A percentile compares a stretch with the other conserved stretches of the same genome.
Evolutionary conservation across 2,329 filamentous ascomycete genomes (phyloP).

Genomic region (Lasiodiplodia sp.): DNA sequence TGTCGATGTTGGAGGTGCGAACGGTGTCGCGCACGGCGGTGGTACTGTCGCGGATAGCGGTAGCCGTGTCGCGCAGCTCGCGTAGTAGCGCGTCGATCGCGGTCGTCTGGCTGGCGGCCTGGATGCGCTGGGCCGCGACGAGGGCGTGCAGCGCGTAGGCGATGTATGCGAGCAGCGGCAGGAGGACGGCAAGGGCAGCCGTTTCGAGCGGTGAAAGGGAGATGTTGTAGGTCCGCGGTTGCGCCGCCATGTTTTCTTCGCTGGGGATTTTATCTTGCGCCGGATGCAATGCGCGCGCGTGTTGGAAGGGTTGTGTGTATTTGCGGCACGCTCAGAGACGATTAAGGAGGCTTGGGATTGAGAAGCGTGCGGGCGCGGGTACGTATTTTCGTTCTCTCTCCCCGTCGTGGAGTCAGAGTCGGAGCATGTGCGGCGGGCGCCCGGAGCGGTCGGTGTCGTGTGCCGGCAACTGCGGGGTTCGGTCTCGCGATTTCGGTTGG

Average conservation of each 20-base stretch:
- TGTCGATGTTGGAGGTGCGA: background rate
- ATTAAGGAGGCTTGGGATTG: no score
- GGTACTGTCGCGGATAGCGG: background rate
- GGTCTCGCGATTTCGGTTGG: background rate
- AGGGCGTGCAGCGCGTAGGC: constrained; percentile 26
- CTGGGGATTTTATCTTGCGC: constrained; percentile 6
- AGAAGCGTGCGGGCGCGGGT: background rate
- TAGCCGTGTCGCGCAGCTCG: background rate
- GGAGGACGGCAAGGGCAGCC: constrained; percentile 1
- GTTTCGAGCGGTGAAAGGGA: background rate
- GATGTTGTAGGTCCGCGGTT: constrained; percentile 31
- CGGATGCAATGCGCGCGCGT: background rate
- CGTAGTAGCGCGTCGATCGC: constrained; percentile 36
- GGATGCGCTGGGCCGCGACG: constrained; percentile 22
- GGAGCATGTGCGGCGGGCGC: background rate
- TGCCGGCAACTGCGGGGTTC: constrained; percentile 15
- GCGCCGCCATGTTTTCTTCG: constrained; percentile 12
- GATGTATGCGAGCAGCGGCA: constrained; percentile 10
- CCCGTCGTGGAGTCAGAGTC: background rate
- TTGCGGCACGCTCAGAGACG: no score
- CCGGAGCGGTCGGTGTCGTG: constrained; percentile 2
- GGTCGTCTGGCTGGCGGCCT: constrained; percentile 30
- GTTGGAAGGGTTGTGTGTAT: constrained; percentile 19
- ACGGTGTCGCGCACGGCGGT: background rate
- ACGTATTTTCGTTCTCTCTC: background rate